Evolutionary conservation across 352 stramenopile genomes (phyloP), one percentile per base, ranked within the genome.

Genomic region (Achlya hypogyna): DNA sequence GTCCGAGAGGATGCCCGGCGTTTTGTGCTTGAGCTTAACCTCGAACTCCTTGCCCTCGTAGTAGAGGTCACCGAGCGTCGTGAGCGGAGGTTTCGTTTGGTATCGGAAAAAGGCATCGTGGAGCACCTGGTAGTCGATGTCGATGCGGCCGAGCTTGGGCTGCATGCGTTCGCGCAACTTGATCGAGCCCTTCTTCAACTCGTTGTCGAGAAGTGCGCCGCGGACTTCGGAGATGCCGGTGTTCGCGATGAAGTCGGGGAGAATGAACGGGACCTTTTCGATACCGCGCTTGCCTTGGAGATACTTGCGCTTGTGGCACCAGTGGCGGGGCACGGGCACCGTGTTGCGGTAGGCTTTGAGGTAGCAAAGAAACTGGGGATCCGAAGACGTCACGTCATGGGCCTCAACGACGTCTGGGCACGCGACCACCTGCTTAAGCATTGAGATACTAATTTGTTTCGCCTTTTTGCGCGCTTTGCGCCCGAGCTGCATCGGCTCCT

Each of bases 71-170:
- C 87, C 87, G 14, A 93, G 69, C 35, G 81, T 80, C 5, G 87
- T 87, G 31, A 98, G 76, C 53, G 86, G 86, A n/a, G 96, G 96
- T 73, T 99, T 99, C 2, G 92, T 99, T 81, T 99, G 96, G 77
- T 97, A 96, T 65, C 97, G 95, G 84, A 99, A 99, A 77, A 99
- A 99, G 5, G 97, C 97, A 72, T 99, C 95, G 72, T 99, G 91
- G 5, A 99, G 78, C 20, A 98, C 93, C 62, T 97, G 89, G 72
- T 98, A 99, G 72, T 99, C 96, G 27, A 99, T 98, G 77, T 99
- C 96, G 51, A 99, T 96, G 28, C 85, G 81, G 20, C 96, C 95
- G 81, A 98, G 95, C 73, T 98, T 98, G 8, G 96, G 95, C 62
- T 95, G 86, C 63, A 99, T 85, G 47, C 95, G 83, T 47, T 96